These are phyloP conservation scores for Tetradesmus lagerheimii DNA, from an alignment of 139 green algal species.

Conservation along the genomic window DNA sequence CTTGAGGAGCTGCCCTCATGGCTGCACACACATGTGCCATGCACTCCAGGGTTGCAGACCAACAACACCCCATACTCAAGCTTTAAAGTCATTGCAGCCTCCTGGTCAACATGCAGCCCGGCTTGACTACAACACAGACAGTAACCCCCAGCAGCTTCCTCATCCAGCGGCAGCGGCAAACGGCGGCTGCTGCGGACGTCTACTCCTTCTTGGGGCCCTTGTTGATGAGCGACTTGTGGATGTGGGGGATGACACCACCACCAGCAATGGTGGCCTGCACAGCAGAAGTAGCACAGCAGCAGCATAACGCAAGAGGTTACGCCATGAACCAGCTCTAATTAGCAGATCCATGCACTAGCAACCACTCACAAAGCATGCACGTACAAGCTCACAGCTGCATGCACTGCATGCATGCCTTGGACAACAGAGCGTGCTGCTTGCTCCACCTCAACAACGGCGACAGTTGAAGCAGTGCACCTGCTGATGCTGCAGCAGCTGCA, in stretches of 20 bases:
- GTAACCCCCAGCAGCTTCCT: neutral
- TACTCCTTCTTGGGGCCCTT: constrained; percentile 65
- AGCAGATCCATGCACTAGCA: too few relatives aligned
- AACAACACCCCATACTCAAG: neutral
- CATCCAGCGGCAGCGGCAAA: neutral
- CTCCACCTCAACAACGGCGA: neutral
- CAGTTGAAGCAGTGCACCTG: neutral
- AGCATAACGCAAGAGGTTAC: neutral
- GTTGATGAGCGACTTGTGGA: constrained; percentile 96
- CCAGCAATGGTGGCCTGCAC: constrained; percentile 97
- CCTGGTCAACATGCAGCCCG: neutral
- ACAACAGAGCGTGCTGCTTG: neutral
- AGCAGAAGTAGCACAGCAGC: too few relatives aligned
- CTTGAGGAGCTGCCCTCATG: neutral
- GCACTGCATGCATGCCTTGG: neutral
- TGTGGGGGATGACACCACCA: constrained; percentile 99
- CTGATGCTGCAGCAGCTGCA: neutral
- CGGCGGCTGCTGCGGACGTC: neutral
- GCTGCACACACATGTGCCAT: neutral
- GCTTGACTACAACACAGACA: neutral
- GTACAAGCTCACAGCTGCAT: too few relatives aligned
- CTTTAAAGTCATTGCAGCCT: neutral
- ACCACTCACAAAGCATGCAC: too few relatives aligned
- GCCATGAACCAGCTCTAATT: too few relatives aligned
- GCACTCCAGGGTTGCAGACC: neutral